Conservation (phyloP, 2,329 filamentous ascomycete species). For the Coniella vitis region DNA sequence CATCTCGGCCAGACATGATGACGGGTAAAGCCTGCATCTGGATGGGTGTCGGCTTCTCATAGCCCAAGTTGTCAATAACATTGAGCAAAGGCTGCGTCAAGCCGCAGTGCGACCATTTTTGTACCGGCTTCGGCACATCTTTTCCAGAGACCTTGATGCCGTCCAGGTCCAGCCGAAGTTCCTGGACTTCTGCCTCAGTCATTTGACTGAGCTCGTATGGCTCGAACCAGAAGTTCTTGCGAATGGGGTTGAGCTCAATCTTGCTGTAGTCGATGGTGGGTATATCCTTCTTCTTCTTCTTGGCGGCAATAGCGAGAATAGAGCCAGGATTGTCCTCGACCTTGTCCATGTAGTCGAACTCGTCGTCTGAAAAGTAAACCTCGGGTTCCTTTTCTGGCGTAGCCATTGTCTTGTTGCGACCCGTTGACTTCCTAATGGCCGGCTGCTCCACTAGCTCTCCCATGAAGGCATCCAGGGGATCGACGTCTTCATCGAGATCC, state of each 20-base stretch:
- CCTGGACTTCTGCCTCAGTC: slow-evolving; percentile 76
- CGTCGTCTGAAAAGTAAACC: slow-evolving; percentile 84
- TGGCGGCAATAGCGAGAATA: slow-evolving; percentile 49
- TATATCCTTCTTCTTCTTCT: slow-evolving; percentile 93
- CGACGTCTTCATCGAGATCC: slow-evolving; percentile 65
- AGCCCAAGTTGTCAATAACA: slow-evolving; percentile 73
- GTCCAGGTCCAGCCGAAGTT: slow-evolving; percentile 79
- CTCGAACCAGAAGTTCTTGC: slow-evolving; percentile 93
- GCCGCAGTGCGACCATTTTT: slow-evolving; percentile 95
- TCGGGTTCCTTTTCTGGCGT: slow-evolving; percentile 63
- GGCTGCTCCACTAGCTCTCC: slow-evolving; percentile 54
- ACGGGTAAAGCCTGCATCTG: slow-evolving; percentile 92
- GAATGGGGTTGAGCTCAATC: slow-evolving; percentile 74
- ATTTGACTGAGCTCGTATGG: slow-evolving; percentile 76
- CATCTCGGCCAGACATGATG: slow-evolving; percentile 92
- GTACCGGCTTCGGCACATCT: slow-evolving; percentile 85
- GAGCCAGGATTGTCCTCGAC: slow-evolving; percentile 40
- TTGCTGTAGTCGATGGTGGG: slow-evolving; percentile 81
- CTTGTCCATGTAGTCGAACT: slow-evolving; percentile 50
- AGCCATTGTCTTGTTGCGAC: slow-evolving; percentile 29
- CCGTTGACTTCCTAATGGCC: slow-evolving; percentile 17
- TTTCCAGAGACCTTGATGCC: slow-evolving; percentile 90
- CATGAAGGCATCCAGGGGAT: slow-evolving; percentile 98
- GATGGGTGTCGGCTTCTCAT: slow-evolving; percentile 85
- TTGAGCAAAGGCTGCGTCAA: slow-evolving; percentile 81